Conservation (phyloP, 495 filamentous ascomycete species). For the Lepidopterella palustris region DNA sequence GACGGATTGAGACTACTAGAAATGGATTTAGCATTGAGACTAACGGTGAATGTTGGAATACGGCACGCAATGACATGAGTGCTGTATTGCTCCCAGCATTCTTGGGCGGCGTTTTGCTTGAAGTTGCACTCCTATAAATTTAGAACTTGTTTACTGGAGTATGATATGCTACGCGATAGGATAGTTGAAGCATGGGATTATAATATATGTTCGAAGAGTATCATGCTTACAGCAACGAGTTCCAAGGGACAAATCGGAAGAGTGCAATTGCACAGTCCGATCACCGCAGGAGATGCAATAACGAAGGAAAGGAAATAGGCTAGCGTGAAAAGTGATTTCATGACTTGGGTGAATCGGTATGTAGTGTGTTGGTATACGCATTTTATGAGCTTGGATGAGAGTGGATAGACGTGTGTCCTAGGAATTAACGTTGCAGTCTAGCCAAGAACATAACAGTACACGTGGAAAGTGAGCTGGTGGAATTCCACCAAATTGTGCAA, state of each 20-base stretch:
- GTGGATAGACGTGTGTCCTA: no score
- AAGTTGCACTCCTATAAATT: slow-evolving; percentile 19
- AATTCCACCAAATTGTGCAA: not conserved
- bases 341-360: not conserved
- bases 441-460: no score
- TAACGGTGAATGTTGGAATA: slow-evolving; percentile 7
- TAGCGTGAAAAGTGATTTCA: not conserved
- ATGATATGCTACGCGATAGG: no score
- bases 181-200: no score
- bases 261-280: not conserved
- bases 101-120: slow-evolving; percentile 14
- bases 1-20: no score
- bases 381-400: no score
- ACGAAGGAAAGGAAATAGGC: not conserved
- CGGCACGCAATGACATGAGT: slow-evolving; percentile 10
- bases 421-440: no score
- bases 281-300: not conserved
- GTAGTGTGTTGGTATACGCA: not conserved
- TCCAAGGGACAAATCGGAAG: not conserved
- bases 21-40: not conserved
- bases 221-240: not conserved
- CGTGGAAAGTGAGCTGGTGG: not conserved
- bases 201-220: no score
- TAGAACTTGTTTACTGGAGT: not conserved
- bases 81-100: slow-evolving; percentile 12